These are phyloP conservation scores for Sphagnum contortum DNA, from an alignment of 225 moss, liverwort and hornwort species.

Conservation along the genomic window DNA sequence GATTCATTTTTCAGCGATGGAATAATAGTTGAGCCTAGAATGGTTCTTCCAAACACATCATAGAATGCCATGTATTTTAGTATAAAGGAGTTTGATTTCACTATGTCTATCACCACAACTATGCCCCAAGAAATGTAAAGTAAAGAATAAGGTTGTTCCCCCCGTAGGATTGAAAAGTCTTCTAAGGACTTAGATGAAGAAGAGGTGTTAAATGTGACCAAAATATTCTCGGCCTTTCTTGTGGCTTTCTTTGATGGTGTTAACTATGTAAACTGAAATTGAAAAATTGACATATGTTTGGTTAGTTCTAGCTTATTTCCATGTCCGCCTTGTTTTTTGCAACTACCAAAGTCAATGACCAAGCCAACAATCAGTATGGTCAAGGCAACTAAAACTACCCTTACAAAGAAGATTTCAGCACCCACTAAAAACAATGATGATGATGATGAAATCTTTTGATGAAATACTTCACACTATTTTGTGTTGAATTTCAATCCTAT, in stretches of 20 bases:
- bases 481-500: too few species aligned
- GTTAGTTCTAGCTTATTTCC: too few species aligned
- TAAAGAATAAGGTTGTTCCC: slow-evolving; percentile 27
- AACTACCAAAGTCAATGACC: slow-evolving; percentile 19
- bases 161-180: slow-evolving; percentile 27
- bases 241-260: neutral
- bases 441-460: slow-evolving; percentile 7
- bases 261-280: neutral
- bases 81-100: too few species aligned
- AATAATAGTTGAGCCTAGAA: too few species aligned
- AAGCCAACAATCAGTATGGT: slow-evolving; percentile 23
- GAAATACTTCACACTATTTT: neutral
- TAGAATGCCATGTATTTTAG: too few species aligned
- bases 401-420: neutral
- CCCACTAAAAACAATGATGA: neutral
- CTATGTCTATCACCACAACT: neutral
- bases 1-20: too few species aligned
- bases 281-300: too few species aligned
- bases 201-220: slow-evolving; percentile 22
- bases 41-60: too few species aligned
- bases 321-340: neutral
- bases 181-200: slow-evolving; percentile 30
- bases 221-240: slow-evolving; percentile 8
- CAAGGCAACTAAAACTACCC: neutral
- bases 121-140: slow-evolving; percentile 29